Evolutionary conservation across 345 rosid species (phyloP).

Genomic region (Gossypium mustelinum): DNA sequence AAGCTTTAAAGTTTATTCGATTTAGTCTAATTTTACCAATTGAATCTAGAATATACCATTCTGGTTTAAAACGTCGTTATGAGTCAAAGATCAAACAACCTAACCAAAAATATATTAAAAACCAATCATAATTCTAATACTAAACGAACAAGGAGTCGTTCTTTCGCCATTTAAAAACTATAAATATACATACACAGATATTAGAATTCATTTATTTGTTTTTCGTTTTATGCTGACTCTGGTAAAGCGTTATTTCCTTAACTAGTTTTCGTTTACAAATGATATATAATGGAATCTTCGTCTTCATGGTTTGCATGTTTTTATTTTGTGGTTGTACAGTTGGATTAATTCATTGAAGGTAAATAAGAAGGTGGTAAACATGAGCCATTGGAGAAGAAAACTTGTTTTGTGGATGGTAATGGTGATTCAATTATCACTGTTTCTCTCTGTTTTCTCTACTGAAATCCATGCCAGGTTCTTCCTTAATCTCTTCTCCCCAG

Average conservation of each 20-base stretch:
- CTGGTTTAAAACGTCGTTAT: neutral
- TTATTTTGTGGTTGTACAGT: neutral
- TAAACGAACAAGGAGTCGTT: neutral
- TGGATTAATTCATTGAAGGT: neutral
- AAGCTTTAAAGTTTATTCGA: no score
- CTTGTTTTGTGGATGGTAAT: neutral
- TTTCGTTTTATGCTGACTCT: neutral
- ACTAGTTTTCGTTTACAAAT: no score
- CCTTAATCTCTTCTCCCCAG: neutral
- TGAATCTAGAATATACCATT: no score
- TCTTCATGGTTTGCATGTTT: neutral
- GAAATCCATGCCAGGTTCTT: constrained; percentile 28
- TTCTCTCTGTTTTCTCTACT: neutral
- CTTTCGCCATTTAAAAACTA: neutral
- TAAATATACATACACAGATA: no score
- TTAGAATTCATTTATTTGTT: neutral
- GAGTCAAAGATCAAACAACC: neutral
- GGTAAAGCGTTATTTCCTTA: neutral
- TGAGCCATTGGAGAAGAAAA: neutral
- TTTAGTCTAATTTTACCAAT: no score
- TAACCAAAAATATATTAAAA: neutral
- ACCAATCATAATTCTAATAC: neutral
- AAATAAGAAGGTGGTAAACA: constrained; percentile 11
- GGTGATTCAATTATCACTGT: constrained; percentile 5
- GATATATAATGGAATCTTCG: no score